Conservation (phyloP, 768 basidiomycete species). For the Rhodocollybia butyracea region DNA sequence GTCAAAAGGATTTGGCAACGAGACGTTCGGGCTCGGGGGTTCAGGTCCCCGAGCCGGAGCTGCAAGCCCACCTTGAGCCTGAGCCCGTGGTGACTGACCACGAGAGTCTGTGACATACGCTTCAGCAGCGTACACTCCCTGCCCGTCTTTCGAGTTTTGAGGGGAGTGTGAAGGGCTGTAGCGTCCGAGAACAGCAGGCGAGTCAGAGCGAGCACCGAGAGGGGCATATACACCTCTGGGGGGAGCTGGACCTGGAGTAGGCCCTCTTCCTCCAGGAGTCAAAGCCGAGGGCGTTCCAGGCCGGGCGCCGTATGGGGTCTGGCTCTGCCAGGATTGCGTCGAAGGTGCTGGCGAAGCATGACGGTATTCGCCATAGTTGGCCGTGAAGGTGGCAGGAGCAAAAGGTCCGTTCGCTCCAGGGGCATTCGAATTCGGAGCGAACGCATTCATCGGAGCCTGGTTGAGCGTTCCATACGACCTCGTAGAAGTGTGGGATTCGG, state of each 20-base stretch:
- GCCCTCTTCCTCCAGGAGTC: slow-evolving; percentile 1
- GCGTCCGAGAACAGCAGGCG: background rate
- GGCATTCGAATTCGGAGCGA: background rate
- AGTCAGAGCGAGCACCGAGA: background rate
- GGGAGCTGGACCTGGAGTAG: background rate
- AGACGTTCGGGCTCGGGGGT: background rate
- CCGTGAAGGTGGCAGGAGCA: background rate
- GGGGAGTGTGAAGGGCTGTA: background rate
- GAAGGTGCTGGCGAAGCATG: background rate
- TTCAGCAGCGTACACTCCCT: background rate
- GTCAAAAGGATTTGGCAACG: slow-evolving; percentile 3
- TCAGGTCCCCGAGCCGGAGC: background rate
- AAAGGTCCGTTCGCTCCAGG: background rate
- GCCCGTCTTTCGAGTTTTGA: background rate
- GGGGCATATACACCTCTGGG: background rate
- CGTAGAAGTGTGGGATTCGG: background rate
- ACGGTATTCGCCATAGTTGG: background rate
- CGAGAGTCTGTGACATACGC: background rate
- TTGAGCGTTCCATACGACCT: background rate
- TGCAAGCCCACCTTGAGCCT: background rate
- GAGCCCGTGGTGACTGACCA: background rate
- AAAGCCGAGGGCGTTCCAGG: slow-evolving; percentile 1
- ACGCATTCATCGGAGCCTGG: slow-evolving; percentile 1
- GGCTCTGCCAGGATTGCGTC: background rate
- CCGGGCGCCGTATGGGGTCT: background rate